These are phyloP conservation scores for Tricholoma flavovirens DNA, from an alignment of 768 basidiomycete species.

Conservation along the genomic window DNA sequence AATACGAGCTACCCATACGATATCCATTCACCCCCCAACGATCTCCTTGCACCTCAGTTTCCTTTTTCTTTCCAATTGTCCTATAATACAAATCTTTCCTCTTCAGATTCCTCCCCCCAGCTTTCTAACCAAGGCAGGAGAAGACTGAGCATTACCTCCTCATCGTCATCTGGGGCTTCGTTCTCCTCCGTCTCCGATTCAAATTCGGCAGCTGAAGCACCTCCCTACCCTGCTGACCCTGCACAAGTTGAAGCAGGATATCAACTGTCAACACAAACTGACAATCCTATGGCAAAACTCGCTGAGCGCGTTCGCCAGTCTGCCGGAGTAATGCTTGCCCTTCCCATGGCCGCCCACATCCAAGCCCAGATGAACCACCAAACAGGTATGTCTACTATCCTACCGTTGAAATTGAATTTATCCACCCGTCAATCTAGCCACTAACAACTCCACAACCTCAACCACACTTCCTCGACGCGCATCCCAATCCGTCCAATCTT, in stretches of 20 bases:
- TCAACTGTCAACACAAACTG: slow-evolving; percentile 9
- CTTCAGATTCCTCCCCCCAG: slow-evolving; percentile 21
- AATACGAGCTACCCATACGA: slow-evolving; percentile 23
- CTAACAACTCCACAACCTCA: slow-evolving; percentile 12
- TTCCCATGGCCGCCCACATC: slow-evolving; percentile 34
- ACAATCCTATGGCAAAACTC: slow-evolving; percentile 35
- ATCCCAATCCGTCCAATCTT: slow-evolving; percentile 18
- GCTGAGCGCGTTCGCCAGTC: slow-evolving; percentile 46
- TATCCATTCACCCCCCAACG: slow-evolving; percentile 17
- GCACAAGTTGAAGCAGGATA: slow-evolving; percentile 15
- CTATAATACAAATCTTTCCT: slow-evolving; percentile 17
- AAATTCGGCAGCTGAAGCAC: slow-evolving; percentile 22
- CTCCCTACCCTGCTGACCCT: slow-evolving; percentile 19
- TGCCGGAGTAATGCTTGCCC: slow-evolving; percentile 52
- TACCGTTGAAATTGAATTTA: neutral
- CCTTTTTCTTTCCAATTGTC: slow-evolving; percentile 37
- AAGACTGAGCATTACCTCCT: slow-evolving; percentile 50
- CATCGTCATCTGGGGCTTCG: slow-evolving; percentile 50
- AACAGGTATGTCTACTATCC: slow-evolving; percentile 14
- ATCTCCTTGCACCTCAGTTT: slow-evolving; percentile 24
- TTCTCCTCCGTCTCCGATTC: slow-evolving; percentile 45
- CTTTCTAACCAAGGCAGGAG: slow-evolving; percentile 26
- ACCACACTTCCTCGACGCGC: slow-evolving; percentile 30
- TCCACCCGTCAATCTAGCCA: neutral
- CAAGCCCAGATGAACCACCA: slow-evolving; percentile 21